Base-by-base conservation (phyloP, 768 basidiomycete species). In the Tylopilus rubrobrunneus region DNA sequence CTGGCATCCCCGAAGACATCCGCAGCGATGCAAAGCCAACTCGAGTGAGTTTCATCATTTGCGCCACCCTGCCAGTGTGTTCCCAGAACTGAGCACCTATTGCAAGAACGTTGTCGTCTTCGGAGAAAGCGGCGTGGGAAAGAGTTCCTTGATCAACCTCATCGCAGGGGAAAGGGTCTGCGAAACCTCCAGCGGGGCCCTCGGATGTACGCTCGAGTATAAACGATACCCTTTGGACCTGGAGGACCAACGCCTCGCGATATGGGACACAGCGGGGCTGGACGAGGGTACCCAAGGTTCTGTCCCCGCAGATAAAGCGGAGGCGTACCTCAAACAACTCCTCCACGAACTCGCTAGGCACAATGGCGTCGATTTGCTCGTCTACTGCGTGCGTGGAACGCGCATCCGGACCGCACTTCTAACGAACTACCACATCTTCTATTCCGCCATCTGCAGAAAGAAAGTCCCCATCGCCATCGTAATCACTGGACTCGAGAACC, bases 81-180 rank as follows among this genome's bases (percentile, higher is more conserved):
- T 40, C 19, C 33, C 45, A 9, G 33, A 36, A 51, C 56, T 34
- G 37, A 53, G 15, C 45, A 19, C 15, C 28, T 7, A 8, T 31
- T 31, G 10, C 31, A 67, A 56, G 31, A 78, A 77, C 39, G 43
- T 78, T 29, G 53, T 78, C 17, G 25, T 78, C 31, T 78, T 78
- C 49, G 76, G 77, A 17, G 75, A 77, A 48, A 66, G 68, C 2
- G 76, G 77, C 15, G 53, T 69, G 48, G 71, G 73, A 17, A 78
- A 78, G 56, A 78, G 77, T 54, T 75, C 74, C 12, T 55, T 78
- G n/a, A 62, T 78, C 53, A 78, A 77, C 54, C 65, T 78, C 62
- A 53, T 78, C 19, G 64, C 62, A 3, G 68, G 66, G 10, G 7
- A 37, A 7, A 58, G 58, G 14, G 46, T 62, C 11, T 71, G 71